These are phyloP conservation scores for Lavandula angustifolia DNA, from an alignment of 257 asterid genomes.

Conservation along the genomic window DNA sequence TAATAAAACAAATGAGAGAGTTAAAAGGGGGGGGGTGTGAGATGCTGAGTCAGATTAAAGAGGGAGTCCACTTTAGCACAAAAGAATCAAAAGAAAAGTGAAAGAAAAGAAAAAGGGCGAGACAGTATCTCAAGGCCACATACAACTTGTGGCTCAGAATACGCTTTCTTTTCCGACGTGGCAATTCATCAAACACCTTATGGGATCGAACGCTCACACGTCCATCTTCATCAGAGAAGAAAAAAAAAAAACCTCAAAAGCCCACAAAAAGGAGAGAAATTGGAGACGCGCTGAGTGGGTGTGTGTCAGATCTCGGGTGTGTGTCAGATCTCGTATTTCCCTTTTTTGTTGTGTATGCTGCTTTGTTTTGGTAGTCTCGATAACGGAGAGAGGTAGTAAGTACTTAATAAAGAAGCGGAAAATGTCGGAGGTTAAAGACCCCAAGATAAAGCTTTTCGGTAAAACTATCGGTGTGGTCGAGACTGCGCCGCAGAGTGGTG, in stretches of 20 bases:
- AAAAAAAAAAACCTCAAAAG: constrained; percentile 5
- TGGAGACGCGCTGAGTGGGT: constrained; percentile 32
- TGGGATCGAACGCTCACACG: constrained; percentile 38
- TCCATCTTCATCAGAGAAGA: constrained; percentile 19
- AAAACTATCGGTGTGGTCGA: constrained; percentile 71
- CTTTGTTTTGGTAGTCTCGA: constrained; percentile 25
- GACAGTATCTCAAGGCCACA: constrained; percentile 67
- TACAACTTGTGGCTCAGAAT: constrained; percentile 70
- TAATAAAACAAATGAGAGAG: constrained; percentile 12
- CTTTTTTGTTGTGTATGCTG: not conserved
- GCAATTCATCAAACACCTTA: constrained; percentile 31
- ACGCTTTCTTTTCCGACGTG: constrained; percentile 58
- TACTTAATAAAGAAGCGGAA: constrained; percentile 4
- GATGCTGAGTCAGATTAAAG: constrained; percentile 60
- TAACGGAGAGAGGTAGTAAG: constrained; percentile 15
- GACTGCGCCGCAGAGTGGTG: constrained; percentile 35
- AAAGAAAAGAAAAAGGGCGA: constrained; percentile 38
- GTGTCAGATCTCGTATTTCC: constrained; percentile 60
- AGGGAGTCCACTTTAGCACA: constrained; percentile 48
- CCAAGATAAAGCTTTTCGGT: constrained; percentile 88
- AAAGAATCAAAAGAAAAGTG: constrained; percentile 45
- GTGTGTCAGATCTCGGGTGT: constrained; percentile 49
- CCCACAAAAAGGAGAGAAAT: not conserved
- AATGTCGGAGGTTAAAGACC: constrained; percentile 80
- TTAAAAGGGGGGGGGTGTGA: constrained; percentile 42